Conservation (phyloP, 2,329 filamentous ascomycete genomes). For the Xylaria sp. region DNA sequence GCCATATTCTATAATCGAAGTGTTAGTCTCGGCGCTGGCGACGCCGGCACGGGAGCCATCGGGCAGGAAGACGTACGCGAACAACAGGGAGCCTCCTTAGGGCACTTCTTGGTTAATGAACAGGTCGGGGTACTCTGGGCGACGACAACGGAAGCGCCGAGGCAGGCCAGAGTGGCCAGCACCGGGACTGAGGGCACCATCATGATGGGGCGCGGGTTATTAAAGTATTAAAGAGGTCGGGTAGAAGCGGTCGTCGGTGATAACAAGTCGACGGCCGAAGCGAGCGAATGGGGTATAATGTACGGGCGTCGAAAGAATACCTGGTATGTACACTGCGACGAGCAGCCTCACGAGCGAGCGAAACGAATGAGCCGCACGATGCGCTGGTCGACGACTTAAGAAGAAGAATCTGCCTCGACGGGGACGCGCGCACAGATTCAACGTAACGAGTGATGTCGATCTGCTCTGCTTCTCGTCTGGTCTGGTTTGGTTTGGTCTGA, state of each 20-base stretch:
- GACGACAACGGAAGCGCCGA: slow-evolving; percentile 37
- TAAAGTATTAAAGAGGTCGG: slow-evolving; percentile 15
- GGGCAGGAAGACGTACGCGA: slow-evolving; percentile 54
- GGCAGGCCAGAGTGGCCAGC: slow-evolving; percentile 35
- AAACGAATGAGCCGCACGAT: background rate
- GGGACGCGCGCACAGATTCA: too few relatives aligned
- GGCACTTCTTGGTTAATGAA: slow-evolving; percentile 56
- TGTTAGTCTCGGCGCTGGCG: background rate
- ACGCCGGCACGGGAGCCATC: background rate
- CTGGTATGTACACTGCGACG: too few relatives aligned
- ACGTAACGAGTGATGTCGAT: too few relatives aligned
- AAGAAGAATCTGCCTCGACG: too few relatives aligned
- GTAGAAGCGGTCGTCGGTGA: background rate
- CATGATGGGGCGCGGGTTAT: slow-evolving; percentile 13
- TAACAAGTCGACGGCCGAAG: slow-evolving; percentile 2
- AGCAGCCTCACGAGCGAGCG: too few relatives aligned
- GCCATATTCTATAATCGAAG: slow-evolving; percentile 65
- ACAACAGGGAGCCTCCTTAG: slow-evolving; percentile 68
- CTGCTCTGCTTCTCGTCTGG: too few relatives aligned
- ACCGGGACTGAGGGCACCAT: slow-evolving; percentile 31
- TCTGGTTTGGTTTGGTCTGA: too few relatives aligned
- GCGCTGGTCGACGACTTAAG: too few relatives aligned
- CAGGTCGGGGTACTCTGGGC: slow-evolving; percentile 38
- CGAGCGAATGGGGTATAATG: background rate
- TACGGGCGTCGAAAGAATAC: too few relatives aligned